These are phyloP conservation scores for Pleurotus ostreatus DNA, from an alignment of 768 basidiomycete genomes.

Conservation along the genomic window DNA sequence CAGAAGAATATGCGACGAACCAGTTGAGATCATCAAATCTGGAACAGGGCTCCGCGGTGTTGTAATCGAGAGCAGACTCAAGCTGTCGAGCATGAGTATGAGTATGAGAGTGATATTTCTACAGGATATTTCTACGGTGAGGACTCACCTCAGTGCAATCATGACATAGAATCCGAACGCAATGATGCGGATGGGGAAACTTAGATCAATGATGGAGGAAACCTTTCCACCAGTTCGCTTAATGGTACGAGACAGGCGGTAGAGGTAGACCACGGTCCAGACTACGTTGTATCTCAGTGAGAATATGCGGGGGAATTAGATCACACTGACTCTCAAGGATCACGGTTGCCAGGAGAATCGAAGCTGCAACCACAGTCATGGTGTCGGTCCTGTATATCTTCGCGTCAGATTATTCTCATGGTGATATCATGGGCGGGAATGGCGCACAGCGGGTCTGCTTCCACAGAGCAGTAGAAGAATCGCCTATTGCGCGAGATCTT, in stretches of 20 bases:
- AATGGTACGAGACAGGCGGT: conserved; percentile 25
- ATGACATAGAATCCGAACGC: conserved; percentile 40
- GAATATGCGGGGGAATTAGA: neutral
- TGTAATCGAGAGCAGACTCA: conserved; percentile 41
- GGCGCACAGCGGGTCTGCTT: conserved; percentile 30
- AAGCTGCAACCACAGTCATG: conserved; percentile 33
- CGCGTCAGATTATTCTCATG: neutral
- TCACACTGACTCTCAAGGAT: conserved; percentile 32
- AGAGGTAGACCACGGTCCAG: conserved; percentile 37
- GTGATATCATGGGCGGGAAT: neutral
- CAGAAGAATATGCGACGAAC: conserved; percentile 20
- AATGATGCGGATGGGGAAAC: conserved; percentile 40
- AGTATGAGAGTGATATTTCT: too few relatives aligned
- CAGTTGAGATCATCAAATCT: conserved; percentile 42
- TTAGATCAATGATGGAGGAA: conserved; percentile 32
- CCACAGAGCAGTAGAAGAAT: conserved; percentile 49
- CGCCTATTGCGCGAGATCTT: conserved; percentile 41
- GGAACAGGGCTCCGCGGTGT: conserved; percentile 41
- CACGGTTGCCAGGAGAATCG: conserved; percentile 33
- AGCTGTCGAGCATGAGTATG: conserved; percentile 19
- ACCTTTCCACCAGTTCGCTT: conserved; percentile 18
- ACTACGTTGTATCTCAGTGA: conserved; percentile 18
- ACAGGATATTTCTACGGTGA: neutral
- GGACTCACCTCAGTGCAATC: conserved; percentile 34
- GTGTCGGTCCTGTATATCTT: conserved; percentile 31